Base-by-base conservation (phyloP, 345 rosid species). In the Cardamine occulta region DNA sequence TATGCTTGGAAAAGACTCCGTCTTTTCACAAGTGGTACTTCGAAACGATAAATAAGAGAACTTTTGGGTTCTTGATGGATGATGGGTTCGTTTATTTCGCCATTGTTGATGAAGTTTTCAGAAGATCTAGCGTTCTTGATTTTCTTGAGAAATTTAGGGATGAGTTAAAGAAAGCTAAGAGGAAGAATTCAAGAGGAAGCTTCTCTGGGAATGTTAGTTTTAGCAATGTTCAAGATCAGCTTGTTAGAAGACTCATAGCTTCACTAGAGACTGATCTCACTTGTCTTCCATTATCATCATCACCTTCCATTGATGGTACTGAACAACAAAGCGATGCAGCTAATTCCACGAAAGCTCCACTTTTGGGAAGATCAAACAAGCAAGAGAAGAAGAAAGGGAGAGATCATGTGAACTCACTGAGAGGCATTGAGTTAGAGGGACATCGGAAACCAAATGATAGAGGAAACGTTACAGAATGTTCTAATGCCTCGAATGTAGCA, bases 1-100 rank as follows among this genome's bases (percentile, higher is more conserved):
- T 90, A 80, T 87, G 88, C 65, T 42, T 90, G 79, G 94, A 88
- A 70, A 83, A 74, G 80, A 72, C 82, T 51, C 96, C 96, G 7
- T 73, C 81, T 13, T 93, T 85, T 75, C 98, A 93, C 80, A 88
- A 72, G 26, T 88, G 95, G 96, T 93, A 93, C 73, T 86, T 86
- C 66, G 96, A 93, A 86, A 90, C 96, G 3, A 40, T 76, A 1
- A 53, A 81, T 19, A 84, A 80, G 75, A 87, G 63, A 74, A 88
- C 87, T 19, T 90, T 81, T 10, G 93, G 91, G 3, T 93, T 88
- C 81, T 78, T 93, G 75, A 75, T 88, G 0, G 94, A 90, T 70
- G 94, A 87, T 65, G 89, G 88, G 73, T 83, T 68, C 58, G 82
- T 86, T 35, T 88, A 84, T 78, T 90, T 93, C 54, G 69, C 84